phyloP scores from a whole-genome alignment of 768 basidiomycete genomes.

The Tulasnella sp. region DNA sequence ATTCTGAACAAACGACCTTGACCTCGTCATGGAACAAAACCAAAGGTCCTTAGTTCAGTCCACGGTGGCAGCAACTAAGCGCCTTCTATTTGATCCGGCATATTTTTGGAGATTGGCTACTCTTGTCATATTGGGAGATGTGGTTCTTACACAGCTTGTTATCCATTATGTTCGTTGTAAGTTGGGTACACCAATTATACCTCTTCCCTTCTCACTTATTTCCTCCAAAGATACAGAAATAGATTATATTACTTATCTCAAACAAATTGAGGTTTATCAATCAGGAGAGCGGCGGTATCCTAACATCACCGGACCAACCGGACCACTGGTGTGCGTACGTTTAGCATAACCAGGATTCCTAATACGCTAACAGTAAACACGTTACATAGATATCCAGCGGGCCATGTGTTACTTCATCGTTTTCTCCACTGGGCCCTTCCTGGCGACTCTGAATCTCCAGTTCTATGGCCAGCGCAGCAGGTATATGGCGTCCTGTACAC shows the following conservation, averaged over 20 bases:
- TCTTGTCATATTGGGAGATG: constrained; percentile 61
- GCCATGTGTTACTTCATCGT: constrained; percentile 75
- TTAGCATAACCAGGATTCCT: constrained; percentile 6
- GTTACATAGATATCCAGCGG: constrained; percentile 83
- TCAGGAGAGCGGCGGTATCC: constrained; percentile 76
- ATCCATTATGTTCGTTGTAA: constrained; percentile 73
- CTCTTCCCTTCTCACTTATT: neutral
- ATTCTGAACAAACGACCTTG: too few relatives aligned
- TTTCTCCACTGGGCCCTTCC: constrained; percentile 54
- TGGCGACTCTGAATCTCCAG: too few relatives aligned
- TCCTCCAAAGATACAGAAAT: constrained; percentile 79
- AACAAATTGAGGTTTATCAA: constrained; percentile 65
- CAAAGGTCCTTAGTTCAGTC: too few relatives aligned
- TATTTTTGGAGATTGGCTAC: constrained; percentile 58
- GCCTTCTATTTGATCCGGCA: constrained; percentile 40
- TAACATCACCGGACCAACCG: constrained; percentile 75
- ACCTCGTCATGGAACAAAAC: too few relatives aligned
- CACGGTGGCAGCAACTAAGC: too few relatives aligned
- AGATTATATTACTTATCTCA: constrained; percentile 94
- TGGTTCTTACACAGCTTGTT: constrained; percentile 62
- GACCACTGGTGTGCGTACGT: constrained; percentile 68
- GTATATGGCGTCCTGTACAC: constrained; percentile 70
- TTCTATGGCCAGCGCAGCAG: constrained; percentile 53
- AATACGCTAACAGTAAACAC: neutral
- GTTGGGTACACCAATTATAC: constrained; percentile 23